A percentile compares a stretch with the other conserved stretches of the same genome.
Conservation (phyloP, 2,329 filamentous ascomycete genomes). For the Onygena corvina region DNA sequence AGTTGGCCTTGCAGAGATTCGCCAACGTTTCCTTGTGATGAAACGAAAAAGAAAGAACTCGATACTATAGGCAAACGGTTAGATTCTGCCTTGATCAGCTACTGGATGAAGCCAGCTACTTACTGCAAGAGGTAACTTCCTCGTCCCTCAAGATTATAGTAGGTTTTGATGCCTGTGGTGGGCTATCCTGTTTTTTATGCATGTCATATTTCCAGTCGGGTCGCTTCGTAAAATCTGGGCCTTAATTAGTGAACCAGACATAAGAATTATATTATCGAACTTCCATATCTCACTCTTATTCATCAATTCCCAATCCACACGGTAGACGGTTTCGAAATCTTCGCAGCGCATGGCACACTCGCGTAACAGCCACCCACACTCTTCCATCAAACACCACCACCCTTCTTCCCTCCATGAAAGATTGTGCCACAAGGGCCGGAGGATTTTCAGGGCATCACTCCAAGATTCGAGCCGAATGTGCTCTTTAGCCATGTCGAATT, state of each 20-base stretch:
- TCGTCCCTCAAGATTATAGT: constrained; percentile 38
- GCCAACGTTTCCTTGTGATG: constrained; percentile 47
- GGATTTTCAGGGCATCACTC: constrained; percentile 39
- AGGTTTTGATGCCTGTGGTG: constrained; percentile 30
- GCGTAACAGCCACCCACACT: constrained; percentile 43
- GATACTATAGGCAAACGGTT: constrained; percentile 29
- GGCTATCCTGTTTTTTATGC: constrained; percentile 34
- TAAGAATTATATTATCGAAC: too few relatives aligned
- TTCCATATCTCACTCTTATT: constrained; percentile 25
- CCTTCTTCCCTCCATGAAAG: constrained; percentile 48
- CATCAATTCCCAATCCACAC: constrained; percentile 47
- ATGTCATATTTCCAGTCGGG: constrained; percentile 35
- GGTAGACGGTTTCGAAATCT: constrained; percentile 39
- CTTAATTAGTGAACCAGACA: constrained; percentile 8
- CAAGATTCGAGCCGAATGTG: constrained; percentile 41
- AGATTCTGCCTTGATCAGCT: background rate
- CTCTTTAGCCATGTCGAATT: constrained; percentile 45
- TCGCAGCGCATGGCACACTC: constrained; percentile 39
- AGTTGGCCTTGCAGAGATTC: constrained; percentile 48
- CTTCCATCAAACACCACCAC: constrained; percentile 48
- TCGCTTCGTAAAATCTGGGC: constrained; percentile 27
- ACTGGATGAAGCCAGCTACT: constrained; percentile 17
- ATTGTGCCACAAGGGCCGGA: constrained; percentile 44
- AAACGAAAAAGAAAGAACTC: constrained; percentile 42
- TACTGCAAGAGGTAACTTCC: constrained; percentile 38